phyloP scores from a whole-genome alignment of 805 yeast genomes.

The Brettanomyces custersianus region DNA sequence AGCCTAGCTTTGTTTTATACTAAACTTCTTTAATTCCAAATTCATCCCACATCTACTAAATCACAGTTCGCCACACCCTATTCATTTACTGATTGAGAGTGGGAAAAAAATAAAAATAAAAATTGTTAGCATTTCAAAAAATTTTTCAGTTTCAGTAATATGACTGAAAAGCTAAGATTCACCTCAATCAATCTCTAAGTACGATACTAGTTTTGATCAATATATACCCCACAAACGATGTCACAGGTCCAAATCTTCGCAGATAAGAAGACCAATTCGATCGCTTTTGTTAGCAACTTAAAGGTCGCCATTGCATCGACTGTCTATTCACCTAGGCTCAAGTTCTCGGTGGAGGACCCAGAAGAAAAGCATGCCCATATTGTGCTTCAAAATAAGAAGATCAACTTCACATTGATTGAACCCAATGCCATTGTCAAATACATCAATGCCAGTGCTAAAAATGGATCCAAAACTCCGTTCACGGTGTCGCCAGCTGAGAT shows the following conservation, averaged over 20 bases:
- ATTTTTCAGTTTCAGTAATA: too few relatives aligned
- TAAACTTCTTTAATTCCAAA: too few relatives aligned
- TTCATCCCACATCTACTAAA: too few relatives aligned
- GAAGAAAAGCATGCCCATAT: slow-evolving; percentile 7
- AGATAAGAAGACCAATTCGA: slow-evolving; percentile 20
- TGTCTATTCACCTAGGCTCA: slow-evolving; percentile 14
- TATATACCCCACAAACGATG: too few relatives aligned
- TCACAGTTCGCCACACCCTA: too few relatives aligned
- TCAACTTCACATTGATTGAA: slow-evolving; percentile 45
- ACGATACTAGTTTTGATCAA: too few relatives aligned
- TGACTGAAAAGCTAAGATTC: too few relatives aligned
- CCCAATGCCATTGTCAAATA: slow-evolving; percentile 66
- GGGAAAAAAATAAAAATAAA: too few relatives aligned
- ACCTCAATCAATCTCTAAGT: too few relatives aligned
- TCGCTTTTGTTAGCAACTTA: slow-evolving; percentile 30
- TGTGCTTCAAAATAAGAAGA: slow-evolving; percentile 24
- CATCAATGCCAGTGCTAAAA: slow-evolving; percentile 27
- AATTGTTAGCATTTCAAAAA: too few relatives aligned
- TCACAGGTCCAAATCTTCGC: slow-evolving; percentile 23
- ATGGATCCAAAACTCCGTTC: slow-evolving; percentile 11
- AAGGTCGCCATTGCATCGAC: slow-evolving; percentile 36
- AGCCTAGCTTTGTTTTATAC: too few relatives aligned
- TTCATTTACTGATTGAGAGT: too few relatives aligned
- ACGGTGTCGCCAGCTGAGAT: slow-evolving; percentile 32
- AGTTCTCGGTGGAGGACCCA: slow-evolving; percentile 3